A percentile compares a stretch with the other conserved stretches of the same genome.
Conservation (phyloP, 306 rosid species). For the Citrullus mucosospermus region DNA sequence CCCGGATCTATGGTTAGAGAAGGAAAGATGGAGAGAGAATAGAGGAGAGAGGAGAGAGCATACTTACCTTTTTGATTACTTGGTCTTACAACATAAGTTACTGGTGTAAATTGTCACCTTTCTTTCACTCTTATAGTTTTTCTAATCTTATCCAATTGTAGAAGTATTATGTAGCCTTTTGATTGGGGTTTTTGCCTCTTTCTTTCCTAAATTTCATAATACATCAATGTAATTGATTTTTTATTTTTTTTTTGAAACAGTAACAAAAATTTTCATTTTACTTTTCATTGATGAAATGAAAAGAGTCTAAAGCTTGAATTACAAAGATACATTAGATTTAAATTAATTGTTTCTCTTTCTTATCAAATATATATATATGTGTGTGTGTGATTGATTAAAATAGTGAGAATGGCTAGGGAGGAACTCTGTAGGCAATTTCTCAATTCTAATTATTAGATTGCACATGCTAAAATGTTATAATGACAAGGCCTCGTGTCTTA, state of each 20-base stretch:
- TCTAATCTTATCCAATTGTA: background rate
- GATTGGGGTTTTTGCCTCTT: background rate
- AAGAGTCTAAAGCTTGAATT: too few species aligned
- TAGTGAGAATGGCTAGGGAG: background rate
- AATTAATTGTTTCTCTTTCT: background rate
- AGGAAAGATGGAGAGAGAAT: too few species aligned
- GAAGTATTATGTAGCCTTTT: background rate
- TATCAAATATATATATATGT: background rate
- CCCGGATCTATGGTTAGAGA: too few species aligned
- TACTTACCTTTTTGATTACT: too few species aligned
- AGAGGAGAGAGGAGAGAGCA: too few species aligned
- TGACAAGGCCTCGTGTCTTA: background rate
- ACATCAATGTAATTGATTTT: background rate
- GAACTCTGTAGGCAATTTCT: background rate
- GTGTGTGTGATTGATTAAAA: background rate
- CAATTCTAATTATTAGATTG: background rate
- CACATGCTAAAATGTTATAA: background rate
- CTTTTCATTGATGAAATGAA: too few species aligned
- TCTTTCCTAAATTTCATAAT: background rate
- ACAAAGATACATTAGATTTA: too few species aligned
- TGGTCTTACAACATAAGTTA: too few species aligned
- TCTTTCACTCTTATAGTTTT: background rate
- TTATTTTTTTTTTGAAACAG: too few species aligned
- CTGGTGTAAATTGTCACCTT: background rate
- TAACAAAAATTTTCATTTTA: too few species aligned